These are phyloP conservation scores for Diutina pseudorugosa DNA, from an alignment of 1,139 yeast species.

Conservation along the genomic window DNA sequence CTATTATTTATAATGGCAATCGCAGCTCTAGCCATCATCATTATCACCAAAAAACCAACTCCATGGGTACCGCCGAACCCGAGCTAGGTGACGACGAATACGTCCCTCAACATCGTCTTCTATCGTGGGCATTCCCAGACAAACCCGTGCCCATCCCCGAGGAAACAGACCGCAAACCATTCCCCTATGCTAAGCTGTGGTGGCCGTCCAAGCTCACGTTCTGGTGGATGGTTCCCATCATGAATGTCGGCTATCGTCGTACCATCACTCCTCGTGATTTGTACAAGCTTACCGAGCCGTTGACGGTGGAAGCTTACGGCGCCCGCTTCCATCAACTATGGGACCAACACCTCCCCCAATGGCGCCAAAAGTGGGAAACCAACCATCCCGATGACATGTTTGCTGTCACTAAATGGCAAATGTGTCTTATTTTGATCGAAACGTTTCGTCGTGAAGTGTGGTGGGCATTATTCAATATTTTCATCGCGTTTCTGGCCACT, in stretches of 20 bases:
- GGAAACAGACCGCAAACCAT: constrained; percentile 34
- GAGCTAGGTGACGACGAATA: neutral
- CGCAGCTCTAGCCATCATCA: neutral
- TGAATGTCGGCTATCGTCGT: constrained; percentile 53
- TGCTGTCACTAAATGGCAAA: neutral
- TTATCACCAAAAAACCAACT: too few relatives aligned
- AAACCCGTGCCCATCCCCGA: constrained; percentile 42
- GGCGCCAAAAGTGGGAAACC: constrained; percentile 16
- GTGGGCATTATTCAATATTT: neutral
- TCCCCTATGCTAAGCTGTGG: constrained; percentile 6
- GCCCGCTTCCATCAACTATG: constrained; percentile 12
- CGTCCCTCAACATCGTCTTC: constrained; percentile 17
- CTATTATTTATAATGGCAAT: neutral
- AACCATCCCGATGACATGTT: neutral
- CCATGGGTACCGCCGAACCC: neutral
- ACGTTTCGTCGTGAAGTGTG: neutral
- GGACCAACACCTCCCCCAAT: neutral
- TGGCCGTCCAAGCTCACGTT: constrained; percentile 21
- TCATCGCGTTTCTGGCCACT: neutral
- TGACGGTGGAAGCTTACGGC: constrained; percentile 38
- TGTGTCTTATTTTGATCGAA: neutral
- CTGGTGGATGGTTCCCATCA: constrained; percentile 38
- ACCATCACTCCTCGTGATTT: constrained; percentile 55
- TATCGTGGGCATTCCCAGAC: constrained; percentile 19
- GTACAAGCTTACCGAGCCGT: constrained; percentile 37